Base-by-base conservation (phyloP, 1,284 basidiomycete species). In the Rhodotorula sp. region DNA sequence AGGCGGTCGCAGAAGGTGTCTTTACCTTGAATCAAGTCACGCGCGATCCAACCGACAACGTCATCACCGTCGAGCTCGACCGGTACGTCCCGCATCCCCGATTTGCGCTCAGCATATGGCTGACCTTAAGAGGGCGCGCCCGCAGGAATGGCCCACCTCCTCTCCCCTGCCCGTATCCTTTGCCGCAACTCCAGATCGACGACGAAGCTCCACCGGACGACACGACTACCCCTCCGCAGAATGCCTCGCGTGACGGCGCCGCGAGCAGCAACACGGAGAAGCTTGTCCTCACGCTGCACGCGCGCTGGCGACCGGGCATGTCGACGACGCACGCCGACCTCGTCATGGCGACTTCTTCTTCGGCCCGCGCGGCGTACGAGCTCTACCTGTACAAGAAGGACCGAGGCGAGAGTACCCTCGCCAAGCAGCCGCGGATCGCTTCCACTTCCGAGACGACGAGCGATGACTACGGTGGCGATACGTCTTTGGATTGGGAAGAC, bases 231-330 rank as follows among this genome's bases (percentile, higher is more conserved):
- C 6, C 12, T 26, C n/a, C n/a, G n/a, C n/a, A n/a, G n/a, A n/a
- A n/a, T n/a, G n/a, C n/a, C n/a, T n/a, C n/a, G n/a, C n/a, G n/a
- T n/a, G 16, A 23, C 29, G 23, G n/a, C 29, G 15, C 23, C 21
- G 12, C 29, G 16, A 23, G 31, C 26, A 26, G 21, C 31, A 21
- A 20, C 26, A 8, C 12, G 12, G 20, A n/a, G 49, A 16, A 16
- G 3, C 43, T 31, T 16, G 16, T 39, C 52, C 43, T 62, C 49
- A 16, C 34, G 18, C 34, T 52, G 43, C 31, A n/a, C 20, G 8
- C 59, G 8, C 64, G 69, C 46, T 70, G 65, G 61, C 26, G 39
- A 26, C 57, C 69, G 12, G 69, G 69, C 34, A 47, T 70, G 23
- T 67, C 62, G 6, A 29, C 62, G 8, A 15, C 29, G 16, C 69